Evolutionary conservation across 139 green algal species (phyloP).

Genomic region (Tetraselmis chui): DNA sequence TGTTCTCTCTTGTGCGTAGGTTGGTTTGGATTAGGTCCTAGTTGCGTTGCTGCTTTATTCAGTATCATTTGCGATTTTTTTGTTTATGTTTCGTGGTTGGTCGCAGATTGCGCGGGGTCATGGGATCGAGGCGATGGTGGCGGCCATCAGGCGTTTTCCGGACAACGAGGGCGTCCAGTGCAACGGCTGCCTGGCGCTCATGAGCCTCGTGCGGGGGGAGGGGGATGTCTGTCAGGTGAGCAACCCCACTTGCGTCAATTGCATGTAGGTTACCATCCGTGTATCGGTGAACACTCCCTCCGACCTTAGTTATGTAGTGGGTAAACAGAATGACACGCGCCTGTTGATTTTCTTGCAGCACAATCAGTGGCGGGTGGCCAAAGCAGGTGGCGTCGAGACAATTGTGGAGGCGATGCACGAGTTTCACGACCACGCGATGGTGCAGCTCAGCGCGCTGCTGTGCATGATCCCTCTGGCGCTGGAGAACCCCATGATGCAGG

Average conservation of each 20-base stretch:
- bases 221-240: conserved; percentile 33
- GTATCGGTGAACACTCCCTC: too few species aligned
- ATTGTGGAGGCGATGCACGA: conserved; percentile 36
- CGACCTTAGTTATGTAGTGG: too few species aligned
- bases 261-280: too few species aligned
- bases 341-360: too few species aligned
- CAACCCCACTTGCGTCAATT: too few species aligned
- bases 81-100: too few species aligned
- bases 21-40: too few species aligned
- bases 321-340: too few species aligned
- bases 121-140: not conserved
- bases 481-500: conserved; percentile 50
- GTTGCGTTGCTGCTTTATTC: too few species aligned
- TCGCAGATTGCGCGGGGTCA: not conserved
- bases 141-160: not conserved
- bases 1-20: too few species aligned
- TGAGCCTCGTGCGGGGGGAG: conserved; percentile 47
- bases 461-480: conserved; percentile 51
- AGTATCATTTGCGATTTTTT: too few species aligned
- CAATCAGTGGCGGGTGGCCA: conserved; percentile 46
- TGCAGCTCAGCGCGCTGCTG: conserved; percentile 59
- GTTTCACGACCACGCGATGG: conserved; percentile 32
- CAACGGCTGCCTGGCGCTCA: conserved; percentile 51
- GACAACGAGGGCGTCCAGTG: conserved; percentile 44
- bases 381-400: conserved; percentile 46